A percentile compares a stretch with the other conserved stretches of the same genome.
These are phyloP conservation scores for Stemphylium lycopersici DNA, from an alignment of 2,329 filamentous ascomycete species.

Conservation along the genomic window DNA sequence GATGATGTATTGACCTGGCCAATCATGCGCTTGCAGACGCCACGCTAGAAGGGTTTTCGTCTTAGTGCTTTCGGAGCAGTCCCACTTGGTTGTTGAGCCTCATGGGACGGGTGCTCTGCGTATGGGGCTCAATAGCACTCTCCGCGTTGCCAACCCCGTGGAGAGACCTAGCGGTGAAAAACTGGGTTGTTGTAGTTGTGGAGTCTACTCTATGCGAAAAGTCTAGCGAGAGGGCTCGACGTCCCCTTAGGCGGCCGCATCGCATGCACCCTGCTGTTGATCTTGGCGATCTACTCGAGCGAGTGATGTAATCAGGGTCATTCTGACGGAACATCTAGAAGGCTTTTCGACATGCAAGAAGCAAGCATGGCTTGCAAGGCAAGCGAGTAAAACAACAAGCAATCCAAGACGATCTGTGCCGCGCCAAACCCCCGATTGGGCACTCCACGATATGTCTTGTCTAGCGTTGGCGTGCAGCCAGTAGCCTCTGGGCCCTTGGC, in stretches of 20 bases:
- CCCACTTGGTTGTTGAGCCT: constrained; percentile 38
- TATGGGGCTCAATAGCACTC: constrained; percentile 26
- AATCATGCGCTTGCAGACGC: constrained; percentile 16
- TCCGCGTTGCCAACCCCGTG: constrained; percentile 32
- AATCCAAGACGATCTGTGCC: not conserved
- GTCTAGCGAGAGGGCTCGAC: not conserved
- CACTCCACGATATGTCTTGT: constrained; percentile 4
- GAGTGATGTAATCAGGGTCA: not conserved
- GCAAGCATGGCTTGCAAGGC: constrained; percentile 5
- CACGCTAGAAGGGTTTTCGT: constrained; percentile 1
- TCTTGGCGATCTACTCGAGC: not conserved
- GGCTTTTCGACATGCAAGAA: constrained; percentile 6
- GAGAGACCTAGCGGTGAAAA: constrained; percentile 23
- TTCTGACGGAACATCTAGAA: constrained; percentile 1
- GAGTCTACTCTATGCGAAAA: not conserved
- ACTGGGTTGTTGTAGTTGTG: constrained; percentile 6
- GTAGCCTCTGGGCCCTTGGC: constrained; percentile 16
- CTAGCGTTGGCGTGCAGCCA: constrained; percentile 15
- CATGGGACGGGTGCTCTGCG: constrained; percentile 24
- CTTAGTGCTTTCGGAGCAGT: constrained; percentile 9
- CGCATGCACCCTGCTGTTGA: constrained; percentile 10
- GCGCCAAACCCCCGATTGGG: constrained; percentile 7
- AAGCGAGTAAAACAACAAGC: constrained; percentile 1
- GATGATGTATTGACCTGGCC: constrained; percentile 9
- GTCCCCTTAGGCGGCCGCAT: not conserved